phyloP scores from a whole-genome alignment of 2,329 filamentous ascomycete species.

The Septoria petroselini region DNA sequence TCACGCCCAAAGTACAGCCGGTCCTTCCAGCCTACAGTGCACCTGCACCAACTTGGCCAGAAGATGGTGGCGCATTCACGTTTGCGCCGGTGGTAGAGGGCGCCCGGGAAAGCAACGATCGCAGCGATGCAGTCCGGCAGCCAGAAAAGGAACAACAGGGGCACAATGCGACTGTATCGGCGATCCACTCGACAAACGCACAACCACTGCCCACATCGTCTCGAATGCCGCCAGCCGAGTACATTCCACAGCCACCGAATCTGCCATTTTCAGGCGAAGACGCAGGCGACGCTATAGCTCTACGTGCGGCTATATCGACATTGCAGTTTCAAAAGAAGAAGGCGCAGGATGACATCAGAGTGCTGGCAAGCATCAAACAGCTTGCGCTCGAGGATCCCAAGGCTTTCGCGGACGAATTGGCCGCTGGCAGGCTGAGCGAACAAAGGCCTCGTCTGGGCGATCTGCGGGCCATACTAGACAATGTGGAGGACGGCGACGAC shows the following conservation, averaged over 20 bases:
- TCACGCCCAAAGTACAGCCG: constrained; percentile 37
- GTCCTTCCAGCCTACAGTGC: constrained; percentile 27
- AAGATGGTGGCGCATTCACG: constrained; percentile 25
- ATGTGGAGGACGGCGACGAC: constrained; percentile 32
- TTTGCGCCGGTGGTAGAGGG: constrained; percentile 7
- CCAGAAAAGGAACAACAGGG: constrained; percentile 1
- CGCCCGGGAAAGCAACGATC: no score
- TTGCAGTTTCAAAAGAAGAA: constrained; percentile 81
- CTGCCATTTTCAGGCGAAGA: constrained; percentile 49
- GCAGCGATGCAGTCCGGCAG: background rate
- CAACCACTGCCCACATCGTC: constrained; percentile 8
- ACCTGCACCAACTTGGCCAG: constrained; percentile 19
- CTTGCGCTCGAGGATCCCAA: constrained; percentile 68
- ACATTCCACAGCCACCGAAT: constrained; percentile 44
- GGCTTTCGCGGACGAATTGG: constrained; percentile 67
- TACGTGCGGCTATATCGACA: constrained; percentile 79
- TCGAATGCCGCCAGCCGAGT: constrained; percentile 31
- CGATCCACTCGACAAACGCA: constrained; percentile 5
- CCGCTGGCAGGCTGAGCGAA: constrained; percentile 52
- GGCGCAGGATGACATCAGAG: constrained; percentile 70
- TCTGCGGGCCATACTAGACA: constrained; percentile 40
- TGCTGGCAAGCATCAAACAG: constrained; percentile 66
- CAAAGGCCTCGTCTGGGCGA: constrained; percentile 32
- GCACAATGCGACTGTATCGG: background rate
- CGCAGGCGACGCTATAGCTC: constrained; percentile 83